A percentile compares a stretch with the other conserved stretches of the same genome.
Evolutionary conservation across 164 flowering plant genomes (phyloP).

Genomic region (Platanus orientalis): DNA sequence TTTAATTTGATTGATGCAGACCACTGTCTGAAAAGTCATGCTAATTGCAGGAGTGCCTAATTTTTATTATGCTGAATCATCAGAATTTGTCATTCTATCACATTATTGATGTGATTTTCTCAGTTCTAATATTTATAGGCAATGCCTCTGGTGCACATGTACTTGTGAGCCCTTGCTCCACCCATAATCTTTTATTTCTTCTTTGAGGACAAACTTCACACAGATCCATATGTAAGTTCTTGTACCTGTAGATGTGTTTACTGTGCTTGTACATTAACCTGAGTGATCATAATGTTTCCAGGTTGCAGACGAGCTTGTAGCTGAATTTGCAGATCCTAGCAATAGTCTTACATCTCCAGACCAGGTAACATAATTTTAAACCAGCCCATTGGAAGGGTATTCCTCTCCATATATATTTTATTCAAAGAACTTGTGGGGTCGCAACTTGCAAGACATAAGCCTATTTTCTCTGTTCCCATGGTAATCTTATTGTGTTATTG

Average conservation of each 20-base stretch:
- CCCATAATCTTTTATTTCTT: not conserved
- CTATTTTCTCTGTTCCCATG: too few relatives aligned
- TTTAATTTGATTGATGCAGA: too few relatives aligned
- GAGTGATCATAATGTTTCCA: slow-evolving; percentile 24
- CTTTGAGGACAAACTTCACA: not conserved
- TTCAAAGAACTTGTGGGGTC: too few relatives aligned
- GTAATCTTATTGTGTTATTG: too few relatives aligned
- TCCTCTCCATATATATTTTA: too few relatives aligned
- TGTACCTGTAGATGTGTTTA: not conserved
- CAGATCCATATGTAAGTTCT: not conserved
- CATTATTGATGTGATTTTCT: not conserved
- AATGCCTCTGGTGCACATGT: not conserved
- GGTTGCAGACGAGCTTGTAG: slow-evolving; percentile 92
- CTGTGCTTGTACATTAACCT: slow-evolving; percentile 7
- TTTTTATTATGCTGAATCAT: not conserved
- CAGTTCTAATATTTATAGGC: not conserved
- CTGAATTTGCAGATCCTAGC: slow-evolving; percentile 66
- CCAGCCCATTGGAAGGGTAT: too few relatives aligned
- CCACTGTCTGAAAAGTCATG: not conserved
- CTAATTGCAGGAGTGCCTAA: not conserved
- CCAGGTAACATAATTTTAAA: slow-evolving; percentile 44
- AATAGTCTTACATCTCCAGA: slow-evolving; percentile 44
- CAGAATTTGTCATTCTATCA: not conserved
- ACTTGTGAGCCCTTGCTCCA: not conserved
- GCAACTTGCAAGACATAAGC: too few relatives aligned